phyloP scores from a whole-genome alignment of 768 basidiomycete species.

The Tulasnella sp. region DNA sequence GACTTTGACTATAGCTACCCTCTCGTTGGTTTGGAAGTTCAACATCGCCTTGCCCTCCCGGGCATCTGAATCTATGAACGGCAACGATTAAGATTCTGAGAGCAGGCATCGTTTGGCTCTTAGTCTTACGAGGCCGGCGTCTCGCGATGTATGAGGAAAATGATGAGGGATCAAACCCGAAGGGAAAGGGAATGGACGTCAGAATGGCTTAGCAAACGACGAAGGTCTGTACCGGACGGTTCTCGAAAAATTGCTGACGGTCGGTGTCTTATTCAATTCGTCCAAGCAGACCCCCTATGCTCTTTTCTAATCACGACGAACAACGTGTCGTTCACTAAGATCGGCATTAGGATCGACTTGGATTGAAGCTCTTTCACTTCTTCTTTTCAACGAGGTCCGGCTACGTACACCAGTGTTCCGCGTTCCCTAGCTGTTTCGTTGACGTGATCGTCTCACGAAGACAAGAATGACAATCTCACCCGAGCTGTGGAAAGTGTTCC shows the following conservation, averaged over 20 bases:
- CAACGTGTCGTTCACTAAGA: neutral
- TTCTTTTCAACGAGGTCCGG: neutral
- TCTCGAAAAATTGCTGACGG: too few relatives aligned
- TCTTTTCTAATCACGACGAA: constrained; percentile 17
- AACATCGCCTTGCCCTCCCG: neutral
- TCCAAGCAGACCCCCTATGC: constrained; percentile 3
- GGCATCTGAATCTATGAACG: neutral
- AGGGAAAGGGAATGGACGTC: constrained; percentile 14
- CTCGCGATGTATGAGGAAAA: neutral
- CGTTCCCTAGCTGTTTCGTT: neutral
- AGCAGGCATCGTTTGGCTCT: neutral
- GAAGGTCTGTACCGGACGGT: too few relatives aligned
- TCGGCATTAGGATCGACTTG: neutral
- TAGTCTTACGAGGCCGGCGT: neutral
- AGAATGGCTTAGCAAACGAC: too few relatives aligned
- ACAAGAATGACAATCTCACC: neutral
- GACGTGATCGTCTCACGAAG: neutral
- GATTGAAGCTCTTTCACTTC: neutral
- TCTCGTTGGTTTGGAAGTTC: neutral
- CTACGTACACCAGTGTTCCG: neutral
- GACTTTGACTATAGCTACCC: neutral
- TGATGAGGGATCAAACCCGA: neutral
- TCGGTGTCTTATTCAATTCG: neutral
- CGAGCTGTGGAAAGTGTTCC: neutral
- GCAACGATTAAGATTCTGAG: neutral